These are phyloP conservation scores for Brettanomyces bruxellensis DNA, from an alignment of 805 yeast genomes.

Conservation along the genomic window DNA sequence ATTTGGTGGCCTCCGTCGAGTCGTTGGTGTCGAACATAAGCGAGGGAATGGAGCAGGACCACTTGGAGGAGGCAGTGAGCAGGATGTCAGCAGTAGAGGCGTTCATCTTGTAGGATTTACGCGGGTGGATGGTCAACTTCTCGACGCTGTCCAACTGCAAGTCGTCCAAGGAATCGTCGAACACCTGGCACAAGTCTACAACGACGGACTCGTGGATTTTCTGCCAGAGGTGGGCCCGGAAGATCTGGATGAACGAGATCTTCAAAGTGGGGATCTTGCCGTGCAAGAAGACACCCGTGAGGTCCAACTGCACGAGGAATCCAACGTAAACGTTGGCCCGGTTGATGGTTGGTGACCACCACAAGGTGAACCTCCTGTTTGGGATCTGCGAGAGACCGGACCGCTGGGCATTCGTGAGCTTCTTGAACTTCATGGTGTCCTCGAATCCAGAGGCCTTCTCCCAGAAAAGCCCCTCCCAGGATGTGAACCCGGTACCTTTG, in stretches of 20 bases:
- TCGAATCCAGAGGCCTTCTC: constrained; percentile 97
- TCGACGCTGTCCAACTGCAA: constrained; percentile 79
- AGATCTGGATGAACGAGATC: constrained; percentile 89
- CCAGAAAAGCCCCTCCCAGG: constrained; percentile 99
- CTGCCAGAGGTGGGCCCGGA: constrained; percentile 98
- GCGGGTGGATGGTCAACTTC: constrained; percentile 90
- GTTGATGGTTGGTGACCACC: constrained; percentile 99
- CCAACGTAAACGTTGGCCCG: constrained; percentile 98
- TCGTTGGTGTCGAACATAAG: constrained; percentile 66
- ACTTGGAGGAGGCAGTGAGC: constrained; percentile 61
- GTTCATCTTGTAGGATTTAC: constrained; percentile 95
- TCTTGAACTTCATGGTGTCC: constrained; percentile 89
- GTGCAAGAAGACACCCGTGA: constrained; percentile 94
- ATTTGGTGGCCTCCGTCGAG: constrained; percentile 33
- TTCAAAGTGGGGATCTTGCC: constrained; percentile 97
- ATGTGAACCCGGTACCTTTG: constrained; percentile 94
- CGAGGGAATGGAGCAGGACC: constrained; percentile 82
- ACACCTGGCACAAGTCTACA: constrained; percentile 84
- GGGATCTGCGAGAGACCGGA: constrained; percentile 97
- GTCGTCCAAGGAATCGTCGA: constrained; percentile 79
- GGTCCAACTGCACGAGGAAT: constrained; percentile 87
- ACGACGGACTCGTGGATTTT: constrained; percentile 95
- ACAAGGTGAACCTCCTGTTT: constrained; percentile 88
- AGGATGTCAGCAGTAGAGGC: constrained; percentile 91
- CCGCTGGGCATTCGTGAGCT: constrained; percentile 94